Evolutionary conservation across 1,284 basidiomycete genomes (phyloP).

Genomic region (Dichomitus squalens): DNA sequence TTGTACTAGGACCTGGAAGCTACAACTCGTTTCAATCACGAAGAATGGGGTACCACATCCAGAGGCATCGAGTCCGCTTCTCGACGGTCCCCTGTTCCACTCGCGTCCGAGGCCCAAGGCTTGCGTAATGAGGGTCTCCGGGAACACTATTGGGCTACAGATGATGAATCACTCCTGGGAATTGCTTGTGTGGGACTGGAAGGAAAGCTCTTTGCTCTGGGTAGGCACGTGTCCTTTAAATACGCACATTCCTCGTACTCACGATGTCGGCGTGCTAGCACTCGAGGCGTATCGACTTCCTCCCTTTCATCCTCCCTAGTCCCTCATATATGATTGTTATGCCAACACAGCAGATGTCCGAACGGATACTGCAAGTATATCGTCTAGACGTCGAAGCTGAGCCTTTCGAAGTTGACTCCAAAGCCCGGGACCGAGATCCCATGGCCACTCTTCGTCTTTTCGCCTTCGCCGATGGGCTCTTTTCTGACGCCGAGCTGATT

Average conservation of each 20-base stretch:
- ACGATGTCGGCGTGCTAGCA: not conserved
- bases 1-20: not conserved
- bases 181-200: not conserved
- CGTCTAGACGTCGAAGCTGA: not conserved
- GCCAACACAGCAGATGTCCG: not conserved
- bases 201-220: not conserved
- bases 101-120: not conserved
- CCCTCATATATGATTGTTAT: not conserved
- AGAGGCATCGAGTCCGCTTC: not conserved
- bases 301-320: not conserved
- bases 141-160: not conserved
- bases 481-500: not conserved
- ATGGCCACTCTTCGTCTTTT: not conserved
- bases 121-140: not conserved
- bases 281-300: not conserved
- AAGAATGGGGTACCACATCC: not conserved
- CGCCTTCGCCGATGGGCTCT: not conserved
- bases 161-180: not conserved
- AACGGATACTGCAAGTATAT: not conserved
- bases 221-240: not conserved
- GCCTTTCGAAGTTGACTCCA: not conserved
- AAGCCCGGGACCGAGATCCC: not conserved
- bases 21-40: not conserved
- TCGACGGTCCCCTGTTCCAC: not conserved
- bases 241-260: not conserved